Evolutionary conservation across 345 rosid species (phyloP).

Genomic region (Toxicodendron radicans): DNA sequence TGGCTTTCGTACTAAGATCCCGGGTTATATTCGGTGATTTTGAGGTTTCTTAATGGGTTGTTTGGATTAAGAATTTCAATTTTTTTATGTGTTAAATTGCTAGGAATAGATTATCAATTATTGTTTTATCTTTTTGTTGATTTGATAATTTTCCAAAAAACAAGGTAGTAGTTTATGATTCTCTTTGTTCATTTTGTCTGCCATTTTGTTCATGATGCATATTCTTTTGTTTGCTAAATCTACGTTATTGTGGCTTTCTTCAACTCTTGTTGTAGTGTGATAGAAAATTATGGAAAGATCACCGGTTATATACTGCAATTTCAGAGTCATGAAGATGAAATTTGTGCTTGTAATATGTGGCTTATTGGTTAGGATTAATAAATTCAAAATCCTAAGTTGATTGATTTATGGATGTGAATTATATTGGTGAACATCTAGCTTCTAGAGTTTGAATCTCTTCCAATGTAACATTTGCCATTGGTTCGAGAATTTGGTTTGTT

Average conservation of each 20-base stretch:
- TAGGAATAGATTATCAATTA: too few relatives aligned
- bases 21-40: too few relatives aligned
- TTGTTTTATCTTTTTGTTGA: too few relatives aligned
- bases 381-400: not conserved
- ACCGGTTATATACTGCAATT: too few relatives aligned
- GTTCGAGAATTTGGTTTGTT: not conserved
- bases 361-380: not conserved
- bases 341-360: not conserved
- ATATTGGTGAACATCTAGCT: not conserved
- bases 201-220: not conserved
- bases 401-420: not conserved
- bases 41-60: too few relatives aligned
- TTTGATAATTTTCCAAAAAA: too few relatives aligned
- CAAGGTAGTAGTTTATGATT: too few relatives aligned
- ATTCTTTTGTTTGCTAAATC: not conserved
- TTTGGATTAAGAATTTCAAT: too few relatives aligned
- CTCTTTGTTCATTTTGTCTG: not conserved
- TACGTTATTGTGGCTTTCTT: not conserved
- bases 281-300: too few relatives aligned
- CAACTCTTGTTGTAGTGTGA: not conserved
- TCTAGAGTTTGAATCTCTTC: not conserved
- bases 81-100: too few relatives aligned
- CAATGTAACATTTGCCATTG: not conserved
- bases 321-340: not conserved
- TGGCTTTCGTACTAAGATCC: too few relatives aligned